A percentile compares a stretch with the other conserved stretches of the same genome.
These are phyloP conservation scores for Aspergillus ostianus DNA, from an alignment of 495 filamentous ascomycete species.

Conservation along the genomic window DNA sequence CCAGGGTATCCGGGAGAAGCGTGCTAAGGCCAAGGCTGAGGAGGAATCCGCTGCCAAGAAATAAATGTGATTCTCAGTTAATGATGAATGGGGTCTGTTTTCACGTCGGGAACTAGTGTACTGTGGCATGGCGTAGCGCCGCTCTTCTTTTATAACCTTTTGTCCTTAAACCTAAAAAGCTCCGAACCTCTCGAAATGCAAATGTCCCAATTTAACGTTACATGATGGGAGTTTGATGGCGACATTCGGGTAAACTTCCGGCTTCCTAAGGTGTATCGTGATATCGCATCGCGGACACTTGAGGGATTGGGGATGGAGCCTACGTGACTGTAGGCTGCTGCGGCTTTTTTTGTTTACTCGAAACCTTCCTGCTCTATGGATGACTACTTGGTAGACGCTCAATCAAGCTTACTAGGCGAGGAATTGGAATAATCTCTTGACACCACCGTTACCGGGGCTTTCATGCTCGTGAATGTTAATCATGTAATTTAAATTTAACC, in stretches of 20 bases:
- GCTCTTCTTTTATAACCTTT: slow-evolving; percentile 35
- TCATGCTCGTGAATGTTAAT: background rate
- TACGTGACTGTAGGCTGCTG: background rate
- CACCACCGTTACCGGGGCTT: background rate
- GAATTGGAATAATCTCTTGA: background rate
- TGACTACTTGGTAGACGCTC: background rate
- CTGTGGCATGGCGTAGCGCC: slow-evolving; percentile 44
- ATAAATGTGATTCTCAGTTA: slow-evolving; percentile 61
- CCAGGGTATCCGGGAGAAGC: slow-evolving; percentile 85
- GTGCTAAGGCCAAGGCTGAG: slow-evolving; percentile 86
- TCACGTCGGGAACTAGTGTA: slow-evolving; percentile 42
- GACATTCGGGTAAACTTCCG: background rate
- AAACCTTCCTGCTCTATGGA: background rate
- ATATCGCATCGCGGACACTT: background rate
- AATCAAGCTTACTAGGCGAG: background rate
- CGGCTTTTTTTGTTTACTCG: no score
- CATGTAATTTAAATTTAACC: background rate
- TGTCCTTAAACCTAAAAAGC: slow-evolving; percentile 43
- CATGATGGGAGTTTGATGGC: slow-evolving; percentile 1
- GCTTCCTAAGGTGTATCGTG: background rate
- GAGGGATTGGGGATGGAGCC: background rate
- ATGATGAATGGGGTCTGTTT: slow-evolving; percentile 49
- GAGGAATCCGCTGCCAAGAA: slow-evolving; percentile 87
- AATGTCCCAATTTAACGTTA: slow-evolving; percentile 34
- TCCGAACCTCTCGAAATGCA: slow-evolving; percentile 46